Percentiles rank a stretch among this genome's conserved stretches.
Conservation (phyloP, 163 green algal species). For the Scenedesmus sp. region DNA sequence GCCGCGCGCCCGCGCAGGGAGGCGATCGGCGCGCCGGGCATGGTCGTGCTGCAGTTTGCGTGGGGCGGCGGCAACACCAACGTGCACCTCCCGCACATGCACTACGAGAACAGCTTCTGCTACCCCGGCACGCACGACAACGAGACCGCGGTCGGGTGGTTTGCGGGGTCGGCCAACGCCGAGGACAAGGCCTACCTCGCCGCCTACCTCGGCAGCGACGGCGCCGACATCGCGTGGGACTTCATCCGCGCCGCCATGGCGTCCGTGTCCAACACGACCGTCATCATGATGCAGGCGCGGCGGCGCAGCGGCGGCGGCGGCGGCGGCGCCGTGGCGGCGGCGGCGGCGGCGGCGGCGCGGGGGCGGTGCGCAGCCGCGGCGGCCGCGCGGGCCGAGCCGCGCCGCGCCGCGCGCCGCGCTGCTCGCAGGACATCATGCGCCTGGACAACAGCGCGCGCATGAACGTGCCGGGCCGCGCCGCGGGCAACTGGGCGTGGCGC, state of each 20-base stretch:
- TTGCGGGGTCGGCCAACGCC: conserved; percentile 58
- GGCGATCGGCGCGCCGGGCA: conserved; percentile 91
- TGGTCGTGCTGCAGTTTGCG: conserved; percentile 99
- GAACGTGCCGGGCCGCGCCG: conserved; percentile 93
- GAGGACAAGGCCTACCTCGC: conserved; percentile 64
- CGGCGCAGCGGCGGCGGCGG: no score
- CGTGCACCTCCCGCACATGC: conserved; percentile 97
- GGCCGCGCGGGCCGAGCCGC: no score
- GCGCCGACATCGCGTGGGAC: conserved; percentile 82
- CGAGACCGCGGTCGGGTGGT: conserved; percentile 91
- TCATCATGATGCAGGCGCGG: conserved; percentile 79
- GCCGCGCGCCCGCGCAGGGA: conserved; percentile 54
- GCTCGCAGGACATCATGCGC: conserved; percentile 92
- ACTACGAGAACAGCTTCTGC: conserved; percentile 94
- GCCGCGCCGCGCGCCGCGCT: background rate
- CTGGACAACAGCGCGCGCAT: conserved; percentile 95
- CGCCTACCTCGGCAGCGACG: conserved; percentile 70
- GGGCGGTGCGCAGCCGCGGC: no score
- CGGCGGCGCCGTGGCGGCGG: no score
- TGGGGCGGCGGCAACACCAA: conserved; percentile 91
- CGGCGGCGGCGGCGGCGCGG: no score
- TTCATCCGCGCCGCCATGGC: conserved; percentile 85
- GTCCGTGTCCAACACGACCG: conserved; percentile 70
- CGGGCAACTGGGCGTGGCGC: conserved; percentile 95
- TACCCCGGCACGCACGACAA: conserved; percentile 99